Conservation (phyloP, 768 basidiomycete species). For the Mycena amicta region DNA sequence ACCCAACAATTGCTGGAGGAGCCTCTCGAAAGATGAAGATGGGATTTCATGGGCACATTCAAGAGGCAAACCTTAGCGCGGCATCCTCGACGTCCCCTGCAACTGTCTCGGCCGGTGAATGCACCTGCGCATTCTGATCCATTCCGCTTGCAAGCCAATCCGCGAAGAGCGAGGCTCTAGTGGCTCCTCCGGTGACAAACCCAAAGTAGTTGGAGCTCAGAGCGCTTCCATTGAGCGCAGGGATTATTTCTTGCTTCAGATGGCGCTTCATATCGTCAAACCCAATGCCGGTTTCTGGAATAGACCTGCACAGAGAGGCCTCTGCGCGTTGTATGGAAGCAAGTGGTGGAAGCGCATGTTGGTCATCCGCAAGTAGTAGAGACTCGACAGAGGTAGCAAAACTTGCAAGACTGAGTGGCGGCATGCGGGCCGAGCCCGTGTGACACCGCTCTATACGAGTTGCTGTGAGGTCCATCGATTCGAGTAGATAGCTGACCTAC, state of each 20-base stretch:
- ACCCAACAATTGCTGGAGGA: slow-evolving; percentile 16
- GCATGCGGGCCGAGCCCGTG: no score
- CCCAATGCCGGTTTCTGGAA: slow-evolving; percentile 16
- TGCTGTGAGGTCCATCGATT: no score
- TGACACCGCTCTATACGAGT: no score
- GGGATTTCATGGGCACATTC: no score
- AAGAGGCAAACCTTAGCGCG: slow-evolving; percentile 9
- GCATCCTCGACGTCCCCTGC: slow-evolving; percentile 6
- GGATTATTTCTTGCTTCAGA: slow-evolving; percentile 11
- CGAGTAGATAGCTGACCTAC: no score
- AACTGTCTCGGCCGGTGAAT: slow-evolving; percentile 7
- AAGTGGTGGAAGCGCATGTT: slow-evolving; percentile 8
- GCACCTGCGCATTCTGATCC: slow-evolving; percentile 17
- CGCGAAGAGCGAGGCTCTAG: slow-evolving; percentile 12
- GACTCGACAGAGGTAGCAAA: slow-evolving; percentile 7
- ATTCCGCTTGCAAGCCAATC: slow-evolving; percentile 11
- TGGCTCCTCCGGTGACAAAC: slow-evolving; percentile 13
- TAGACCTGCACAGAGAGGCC: slow-evolving; percentile 7
- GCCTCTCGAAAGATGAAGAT: no score
- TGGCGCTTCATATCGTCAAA: slow-evolving; percentile 12
- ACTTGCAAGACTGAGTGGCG: slow-evolving; percentile 15
- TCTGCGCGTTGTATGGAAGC: slow-evolving; percentile 9
- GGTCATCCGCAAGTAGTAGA: not conserved
- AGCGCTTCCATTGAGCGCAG: slow-evolving; percentile 12
- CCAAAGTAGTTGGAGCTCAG: slow-evolving; percentile 17